These are phyloP conservation scores for Dactylella cylindrospora DNA, from an alignment of 2,329 filamentous ascomycete species.

Conservation along the genomic window DNA sequence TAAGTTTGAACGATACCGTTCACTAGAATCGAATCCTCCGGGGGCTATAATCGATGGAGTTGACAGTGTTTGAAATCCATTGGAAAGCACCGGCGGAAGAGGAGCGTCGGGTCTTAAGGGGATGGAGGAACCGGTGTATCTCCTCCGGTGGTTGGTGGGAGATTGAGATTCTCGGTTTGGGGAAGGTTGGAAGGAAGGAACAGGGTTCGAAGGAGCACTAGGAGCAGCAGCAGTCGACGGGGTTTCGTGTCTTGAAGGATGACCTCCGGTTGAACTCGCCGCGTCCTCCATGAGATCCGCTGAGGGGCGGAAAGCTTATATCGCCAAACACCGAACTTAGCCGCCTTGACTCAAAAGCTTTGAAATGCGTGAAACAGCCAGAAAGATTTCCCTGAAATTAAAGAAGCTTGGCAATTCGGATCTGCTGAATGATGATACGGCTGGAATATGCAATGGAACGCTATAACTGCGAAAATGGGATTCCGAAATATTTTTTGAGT, in stretches of 20 bases:
- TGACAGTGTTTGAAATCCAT: constrained; percentile 31
- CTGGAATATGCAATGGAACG: constrained; percentile 20
- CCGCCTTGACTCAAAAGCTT: constrained; percentile 5
- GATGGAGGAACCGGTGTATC: constrained; percentile 38
- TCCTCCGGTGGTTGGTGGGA: constrained; percentile 34
- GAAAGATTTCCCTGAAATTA: too few species aligned
- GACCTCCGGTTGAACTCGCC: constrained; percentile 36
- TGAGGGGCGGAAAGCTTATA: constrained; percentile 37
- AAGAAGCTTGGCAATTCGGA: constrained; percentile 9
- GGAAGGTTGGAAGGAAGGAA: constrained; percentile 11
- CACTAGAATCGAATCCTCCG: constrained; percentile 28
- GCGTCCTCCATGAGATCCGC: constrained; percentile 44
- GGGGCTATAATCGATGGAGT: constrained; percentile 38
- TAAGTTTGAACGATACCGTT: constrained; percentile 33
- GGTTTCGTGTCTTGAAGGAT: constrained; percentile 28
- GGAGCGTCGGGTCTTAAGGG: constrained; percentile 32
- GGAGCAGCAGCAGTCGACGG: constrained; percentile 17
- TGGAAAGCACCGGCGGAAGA: constrained; percentile 26
- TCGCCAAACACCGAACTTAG: constrained; percentile 29
- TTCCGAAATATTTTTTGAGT: too few species aligned
- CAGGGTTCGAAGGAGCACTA: constrained; percentile 11
- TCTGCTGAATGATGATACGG: neutral
- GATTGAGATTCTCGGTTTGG: constrained; percentile 27
- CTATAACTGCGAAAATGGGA: too few species aligned
- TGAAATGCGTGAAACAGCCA: constrained; percentile 12